phyloP scores from a whole-genome alignment of 2,329 filamentous ascomycete species.

The Talaromyces pinophilus region DNA sequence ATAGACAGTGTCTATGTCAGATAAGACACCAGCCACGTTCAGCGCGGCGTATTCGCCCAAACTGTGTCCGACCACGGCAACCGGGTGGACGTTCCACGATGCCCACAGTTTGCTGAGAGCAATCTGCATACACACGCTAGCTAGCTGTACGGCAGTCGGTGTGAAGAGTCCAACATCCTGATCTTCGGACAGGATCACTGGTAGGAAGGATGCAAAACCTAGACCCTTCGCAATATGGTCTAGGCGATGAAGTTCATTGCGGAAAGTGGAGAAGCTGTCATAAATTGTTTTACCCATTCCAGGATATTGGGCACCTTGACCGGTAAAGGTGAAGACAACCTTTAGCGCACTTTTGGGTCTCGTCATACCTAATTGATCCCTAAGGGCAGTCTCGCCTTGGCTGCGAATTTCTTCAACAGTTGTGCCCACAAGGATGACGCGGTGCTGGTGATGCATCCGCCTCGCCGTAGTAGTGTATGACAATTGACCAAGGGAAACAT shows the following conservation, averaged over 20 bases:
- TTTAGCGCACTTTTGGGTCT: neutral
- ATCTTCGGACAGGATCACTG: conserved; percentile 25
- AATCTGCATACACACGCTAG: conserved; percentile 39
- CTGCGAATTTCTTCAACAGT: conserved; percentile 6
- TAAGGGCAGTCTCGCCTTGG: neutral
- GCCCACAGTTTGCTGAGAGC: conserved; percentile 33
- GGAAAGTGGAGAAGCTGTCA: conserved; percentile 33
- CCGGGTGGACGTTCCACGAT: conserved; percentile 30
- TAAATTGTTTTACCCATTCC: conserved; percentile 24
- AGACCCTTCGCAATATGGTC: conserved; percentile 31
- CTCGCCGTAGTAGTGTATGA: conserved; percentile 66
- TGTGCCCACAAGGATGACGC: neutral
- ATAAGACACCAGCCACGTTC: conserved; percentile 32
- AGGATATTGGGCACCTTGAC: conserved; percentile 33
- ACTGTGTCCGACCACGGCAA: conserved; percentile 33
- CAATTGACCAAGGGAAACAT: conserved; percentile 52
- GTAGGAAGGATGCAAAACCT: conserved; percentile 37
- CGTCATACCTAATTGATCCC: neutral
- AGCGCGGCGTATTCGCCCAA: conserved; percentile 37
- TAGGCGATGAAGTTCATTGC: conserved; percentile 32
- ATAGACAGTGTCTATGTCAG: conserved; percentile 49
- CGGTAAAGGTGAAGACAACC: conserved; percentile 39
- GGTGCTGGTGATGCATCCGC: conserved; percentile 54
- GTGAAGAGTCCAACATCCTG: conserved; percentile 20
- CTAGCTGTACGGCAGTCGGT: conserved; percentile 37